Evolutionary conservation across 2,329 filamentous ascomycete genomes (phyloP), one percentile per base, ranked within the genome.

Genomic region (Curvularia spicifera): DNA sequence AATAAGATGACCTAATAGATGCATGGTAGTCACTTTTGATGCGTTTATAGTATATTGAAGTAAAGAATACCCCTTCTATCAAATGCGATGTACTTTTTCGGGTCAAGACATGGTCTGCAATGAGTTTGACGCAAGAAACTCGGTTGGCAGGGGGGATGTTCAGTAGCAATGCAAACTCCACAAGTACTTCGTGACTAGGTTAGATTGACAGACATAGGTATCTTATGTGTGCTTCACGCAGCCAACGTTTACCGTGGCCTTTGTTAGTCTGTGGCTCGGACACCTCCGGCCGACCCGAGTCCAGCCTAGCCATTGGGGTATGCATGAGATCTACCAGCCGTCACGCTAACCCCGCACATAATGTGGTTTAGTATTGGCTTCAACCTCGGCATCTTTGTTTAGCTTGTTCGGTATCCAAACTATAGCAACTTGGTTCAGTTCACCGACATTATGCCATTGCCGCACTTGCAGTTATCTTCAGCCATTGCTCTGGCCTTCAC

Each of bases 361-460:
- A 33, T 26, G 18, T 20, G 64, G 48, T 46, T 46, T 46, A 44
- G 39, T 31, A 44, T 48, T 52, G 52, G 59, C 51, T 55, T 57
- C 61, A 59, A 68, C 66, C 66, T 69, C 66, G 65, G 66, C 64
- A 66, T 60, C 52, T 56, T 52, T 52, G 6, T 47, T 57, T 42
- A 49, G 44, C 26, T 54, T 24, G 13, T 13, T 15, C 49, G 12
- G 22, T 10, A 33, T 33, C 28, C 5, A 22, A 26, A 18, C 26
- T 1, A 37, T 15, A 46, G 29, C n/a, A 33, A n/a, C 44, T 22
- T 31, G 28, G 44, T 31, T 22, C 29, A 29, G 44, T n/a, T 20
- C 18, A n/a, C 18, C 29, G 5, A 20, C 18, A 20, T 15, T 5
- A 20, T 47, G 15, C 15, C 28, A 7, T 31, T 18, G 12, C 29